A percentile compares a stretch with the other conserved stretches of the same genome.
Conservation (phyloP, 2,329 filamentous ascomycete species). For the Botryotinia convoluta region DNA sequence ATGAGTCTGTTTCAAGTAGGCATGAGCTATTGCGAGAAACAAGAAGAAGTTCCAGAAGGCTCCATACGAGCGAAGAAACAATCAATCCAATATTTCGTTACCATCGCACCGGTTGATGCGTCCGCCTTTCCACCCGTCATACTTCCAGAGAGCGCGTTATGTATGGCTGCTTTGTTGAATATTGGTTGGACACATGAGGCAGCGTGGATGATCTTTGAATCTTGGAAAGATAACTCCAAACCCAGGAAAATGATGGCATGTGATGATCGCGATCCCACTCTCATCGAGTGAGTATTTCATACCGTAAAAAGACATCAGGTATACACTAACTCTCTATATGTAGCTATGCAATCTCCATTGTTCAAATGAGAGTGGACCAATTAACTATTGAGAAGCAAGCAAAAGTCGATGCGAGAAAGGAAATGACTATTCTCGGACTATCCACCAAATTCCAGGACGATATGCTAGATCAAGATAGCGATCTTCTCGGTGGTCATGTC, state of each 20-base stretch:
- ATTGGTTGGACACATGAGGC: background rate
- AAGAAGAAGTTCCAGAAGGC: background rate
- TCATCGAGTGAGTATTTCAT: conserved; percentile 3
- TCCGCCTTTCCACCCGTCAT: background rate
- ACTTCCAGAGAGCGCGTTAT: background rate
- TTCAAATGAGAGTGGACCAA: background rate
- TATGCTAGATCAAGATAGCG: background rate
- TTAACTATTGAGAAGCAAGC: background rate
- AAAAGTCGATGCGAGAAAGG: background rate
- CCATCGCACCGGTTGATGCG: background rate
- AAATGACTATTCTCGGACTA: background rate
- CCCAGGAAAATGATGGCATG: background rate
- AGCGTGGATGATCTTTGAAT: background rate
- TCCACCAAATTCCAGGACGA: background rate
- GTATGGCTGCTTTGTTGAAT: background rate
- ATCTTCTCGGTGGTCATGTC: background rate
- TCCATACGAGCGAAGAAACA: background rate
- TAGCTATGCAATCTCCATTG: background rate
- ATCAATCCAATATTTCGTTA: background rate
- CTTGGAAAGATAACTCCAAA: background rate
- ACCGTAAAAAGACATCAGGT: no score
- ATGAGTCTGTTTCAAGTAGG: background rate
- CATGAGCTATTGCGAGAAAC: background rate
- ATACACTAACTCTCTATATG: background rate
- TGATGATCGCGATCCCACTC: background rate